Evolutionary conservation across 2,329 filamentous ascomycete genomes (phyloP).

Genomic region (Metarhizium rileyi): DNA sequence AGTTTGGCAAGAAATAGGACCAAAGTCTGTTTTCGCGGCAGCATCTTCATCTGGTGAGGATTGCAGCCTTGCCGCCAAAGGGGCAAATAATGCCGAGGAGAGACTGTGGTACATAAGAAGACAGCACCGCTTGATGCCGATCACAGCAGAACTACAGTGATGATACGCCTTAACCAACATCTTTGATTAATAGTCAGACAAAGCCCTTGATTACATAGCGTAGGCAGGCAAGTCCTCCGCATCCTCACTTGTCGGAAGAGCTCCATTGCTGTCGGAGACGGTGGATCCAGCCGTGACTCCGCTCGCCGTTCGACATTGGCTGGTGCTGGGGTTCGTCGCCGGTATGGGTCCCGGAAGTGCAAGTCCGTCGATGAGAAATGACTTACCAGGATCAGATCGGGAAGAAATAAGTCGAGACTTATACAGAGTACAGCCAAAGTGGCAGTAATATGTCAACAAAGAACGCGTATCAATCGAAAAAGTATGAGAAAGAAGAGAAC

Average conservation of each 20-base stretch:
- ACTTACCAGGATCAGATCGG: slow-evolving; percentile 4
- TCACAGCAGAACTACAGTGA: neutral
- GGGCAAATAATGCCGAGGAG: neutral
- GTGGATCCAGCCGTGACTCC: slow-evolving; percentile 10
- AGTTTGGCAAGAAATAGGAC: neutral
- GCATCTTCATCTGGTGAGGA: neutral
- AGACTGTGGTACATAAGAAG: neutral
- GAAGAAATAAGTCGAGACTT: neutral
- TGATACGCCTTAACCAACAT: neutral
- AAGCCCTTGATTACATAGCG: neutral
- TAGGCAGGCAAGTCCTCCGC: neutral
- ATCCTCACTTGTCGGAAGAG: neutral
- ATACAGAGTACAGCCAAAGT: neutral
- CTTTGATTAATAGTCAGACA: neutral
- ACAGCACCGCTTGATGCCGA: neutral
- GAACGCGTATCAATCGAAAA: neutral
- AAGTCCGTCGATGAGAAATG: neutral
- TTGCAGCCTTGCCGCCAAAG: neutral
- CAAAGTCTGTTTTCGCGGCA: neutral
- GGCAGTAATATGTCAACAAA: neutral
- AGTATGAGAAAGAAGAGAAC: neutral
- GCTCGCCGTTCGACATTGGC: slow-evolving; percentile 10
- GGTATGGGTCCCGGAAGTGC: slow-evolving; percentile 1
- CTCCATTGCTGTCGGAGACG: slow-evolving; percentile 1
- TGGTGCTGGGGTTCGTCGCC: neutral